A percentile compares a stretch with the other conserved stretches of the same genome.
Conservation (phyloP, 768 basidiomycete species). For the Leccinellum albellum region DNA sequence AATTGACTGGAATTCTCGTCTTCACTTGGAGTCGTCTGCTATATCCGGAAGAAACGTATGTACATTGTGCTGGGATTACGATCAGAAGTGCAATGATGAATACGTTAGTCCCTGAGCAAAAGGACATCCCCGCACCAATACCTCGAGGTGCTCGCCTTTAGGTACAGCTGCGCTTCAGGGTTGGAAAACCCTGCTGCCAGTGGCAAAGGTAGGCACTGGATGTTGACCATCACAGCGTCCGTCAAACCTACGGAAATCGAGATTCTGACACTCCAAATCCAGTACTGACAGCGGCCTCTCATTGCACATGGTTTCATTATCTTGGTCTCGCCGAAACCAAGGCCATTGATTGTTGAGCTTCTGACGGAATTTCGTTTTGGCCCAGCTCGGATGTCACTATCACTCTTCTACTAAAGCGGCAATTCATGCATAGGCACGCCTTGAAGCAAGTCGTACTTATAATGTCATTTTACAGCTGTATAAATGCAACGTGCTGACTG, state of each 20-base stretch:
- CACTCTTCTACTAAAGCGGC: constrained; percentile 6
- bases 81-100: too few species aligned
- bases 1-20: constrained; percentile 16
- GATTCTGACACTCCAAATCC: constrained; percentile 7
- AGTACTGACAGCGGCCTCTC: constrained; percentile 9
- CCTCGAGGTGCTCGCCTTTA: constrained; percentile 33
- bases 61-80: constrained; percentile 10
- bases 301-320: constrained; percentile 18
- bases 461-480: constrained; percentile 26
- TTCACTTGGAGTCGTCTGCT: constrained; percentile 20
- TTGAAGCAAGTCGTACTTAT: constrained; percentile 20
- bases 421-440: constrained; percentile 21
- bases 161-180: constrained; percentile 34
- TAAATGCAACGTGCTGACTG: constrained; percentile 19
- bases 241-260: constrained; percentile 17
- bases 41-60: constrained; percentile 7
- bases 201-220: constrained; percentile 9
- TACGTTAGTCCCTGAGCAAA: constrained; percentile 24
- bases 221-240: constrained; percentile 11
- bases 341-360: constrained; percentile 19
- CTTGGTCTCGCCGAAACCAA: constrained; percentile 27
- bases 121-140: constrained; percentile 28
- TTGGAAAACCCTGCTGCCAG: constrained; percentile 23
- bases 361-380: constrained; percentile 13
- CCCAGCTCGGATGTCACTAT: not conserved